These are phyloP conservation scores for Piloderma croceum DNA, from an alignment of 768 basidiomycete genomes.

Conservation along the genomic window DNA sequence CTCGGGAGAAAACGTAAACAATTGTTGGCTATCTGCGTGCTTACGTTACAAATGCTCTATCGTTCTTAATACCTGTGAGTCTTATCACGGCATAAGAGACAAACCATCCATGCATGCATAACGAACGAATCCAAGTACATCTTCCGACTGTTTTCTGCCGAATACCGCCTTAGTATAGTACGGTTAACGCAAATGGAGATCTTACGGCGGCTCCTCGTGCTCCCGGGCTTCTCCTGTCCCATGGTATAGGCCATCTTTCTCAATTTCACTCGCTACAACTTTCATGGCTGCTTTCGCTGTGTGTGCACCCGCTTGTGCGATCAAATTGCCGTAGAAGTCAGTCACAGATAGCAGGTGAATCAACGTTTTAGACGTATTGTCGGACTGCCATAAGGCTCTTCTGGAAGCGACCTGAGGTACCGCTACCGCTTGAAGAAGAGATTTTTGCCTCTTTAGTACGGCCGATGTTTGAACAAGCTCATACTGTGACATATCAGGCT, in stretches of 20 bases:
- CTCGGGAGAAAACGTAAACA: too few species aligned
- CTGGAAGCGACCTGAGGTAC: slow-evolving; percentile 24
- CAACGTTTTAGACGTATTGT: slow-evolving; percentile 35
- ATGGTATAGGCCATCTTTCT: slow-evolving; percentile 51
- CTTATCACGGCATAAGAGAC: slow-evolving; percentile 40
- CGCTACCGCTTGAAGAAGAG: slow-evolving; percentile 38
- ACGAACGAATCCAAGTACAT: slow-evolving; percentile 49
- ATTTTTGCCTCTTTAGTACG: slow-evolving; percentile 42
- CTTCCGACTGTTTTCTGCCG: slow-evolving; percentile 39
- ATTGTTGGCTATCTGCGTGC: too few species aligned
- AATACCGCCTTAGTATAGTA: slow-evolving; percentile 16
- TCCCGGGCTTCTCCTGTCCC: slow-evolving; percentile 23
- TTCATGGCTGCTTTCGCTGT: slow-evolving; percentile 54
- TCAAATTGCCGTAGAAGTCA: slow-evolving; percentile 52
- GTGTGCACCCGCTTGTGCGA: slow-evolving; percentile 35
- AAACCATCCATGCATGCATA: slow-evolving; percentile 52
- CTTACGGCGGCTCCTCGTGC: slow-evolving; percentile 44
- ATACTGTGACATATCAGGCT: slow-evolving; percentile 37
- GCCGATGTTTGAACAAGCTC: slow-evolving; percentile 56
- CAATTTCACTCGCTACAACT: slow-evolving; percentile 55
- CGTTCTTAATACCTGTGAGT: too few species aligned
- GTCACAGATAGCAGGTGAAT: slow-evolving; percentile 36
- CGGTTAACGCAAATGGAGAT: slow-evolving; percentile 8
- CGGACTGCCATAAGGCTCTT: slow-evolving; percentile 22
- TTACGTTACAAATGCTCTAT: too few species aligned